These are phyloP conservation scores for Kockovaella imperatae DNA, from an alignment of 768 basidiomycete genomes.

Conservation along the genomic window DNA sequence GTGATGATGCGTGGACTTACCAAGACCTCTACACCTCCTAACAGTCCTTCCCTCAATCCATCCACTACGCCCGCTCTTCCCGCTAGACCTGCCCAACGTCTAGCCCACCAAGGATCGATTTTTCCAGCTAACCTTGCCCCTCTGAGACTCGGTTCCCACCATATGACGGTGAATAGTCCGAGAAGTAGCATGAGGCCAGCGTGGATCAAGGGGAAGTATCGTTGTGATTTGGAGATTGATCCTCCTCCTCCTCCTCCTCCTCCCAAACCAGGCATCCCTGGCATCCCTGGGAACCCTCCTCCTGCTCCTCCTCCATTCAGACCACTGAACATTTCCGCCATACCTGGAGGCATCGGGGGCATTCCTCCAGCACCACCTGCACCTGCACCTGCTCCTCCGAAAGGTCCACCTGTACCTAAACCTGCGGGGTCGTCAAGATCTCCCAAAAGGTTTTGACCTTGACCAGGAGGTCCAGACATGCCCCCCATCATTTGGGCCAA, in stretches of 20 bases:
- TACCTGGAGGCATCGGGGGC: not conserved
- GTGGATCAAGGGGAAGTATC: slow-evolving; percentile 39
- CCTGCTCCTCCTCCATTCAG: slow-evolving; percentile 6
- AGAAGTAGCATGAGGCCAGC: slow-evolving; percentile 28
- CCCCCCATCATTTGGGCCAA: slow-evolving; percentile 33
- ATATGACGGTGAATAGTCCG: slow-evolving; percentile 27
- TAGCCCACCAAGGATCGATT: slow-evolving; percentile 7
- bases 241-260: slow-evolving; percentile 4
- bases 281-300: slow-evolving; percentile 4
- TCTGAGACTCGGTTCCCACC: slow-evolving; percentile 42
- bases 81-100: slow-evolving; percentile 9
- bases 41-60: slow-evolving; percentile 3
- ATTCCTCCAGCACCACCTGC: not conserved
- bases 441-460: slow-evolving; percentile 19
- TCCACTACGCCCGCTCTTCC: slow-evolving; percentile 2
- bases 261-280: slow-evolving; percentile 21
- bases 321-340: slow-evolving; percentile 8
- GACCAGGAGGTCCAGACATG: not conserved
- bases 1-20: slow-evolving; percentile 14
- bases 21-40: slow-evolving; percentile 19
- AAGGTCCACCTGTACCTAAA: slow-evolving; percentile 7
- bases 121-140: not conserved
- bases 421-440: slow-evolving; percentile 35
- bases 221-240: slow-evolving; percentile 19
- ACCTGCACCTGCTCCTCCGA: not conserved